Percentiles rank a stretch among this genome's conserved stretches.
These are phyloP conservation scores for Rubia tinctorum DNA, from an alignment of 305 asterid genomes.

Conservation along the genomic window DNA sequence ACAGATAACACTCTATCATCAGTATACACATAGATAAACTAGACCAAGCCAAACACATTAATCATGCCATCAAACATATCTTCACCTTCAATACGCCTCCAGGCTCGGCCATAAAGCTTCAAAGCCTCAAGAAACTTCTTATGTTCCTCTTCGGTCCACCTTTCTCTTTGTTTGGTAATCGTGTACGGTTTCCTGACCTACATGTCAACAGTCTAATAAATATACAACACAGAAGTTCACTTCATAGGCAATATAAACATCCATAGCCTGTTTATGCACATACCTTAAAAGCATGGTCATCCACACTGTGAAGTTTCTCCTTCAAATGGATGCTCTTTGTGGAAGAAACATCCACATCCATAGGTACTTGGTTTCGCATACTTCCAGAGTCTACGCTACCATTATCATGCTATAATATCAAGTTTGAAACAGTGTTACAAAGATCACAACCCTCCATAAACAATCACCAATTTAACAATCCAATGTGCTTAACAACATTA, in stretches of 20 bases:
- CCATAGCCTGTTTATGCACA: not conserved
- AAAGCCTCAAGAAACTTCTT: constrained; percentile 44
- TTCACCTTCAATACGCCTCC: constrained; percentile 51
- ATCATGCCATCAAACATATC: not conserved
- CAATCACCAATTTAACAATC: not conserved
- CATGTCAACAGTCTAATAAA: not conserved
- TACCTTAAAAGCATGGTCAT: constrained; percentile 40
- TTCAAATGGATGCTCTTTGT: constrained; percentile 15
- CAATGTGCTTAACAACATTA: not conserved
- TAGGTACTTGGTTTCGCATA: constrained; percentile 14
- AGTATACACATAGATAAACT: not conserved
- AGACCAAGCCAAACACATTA: not conserved
- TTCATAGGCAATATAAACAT: not conserved
- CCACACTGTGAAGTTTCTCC: constrained; percentile 23
- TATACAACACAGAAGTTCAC: not conserved
- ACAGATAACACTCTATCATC: constrained; percentile 7
- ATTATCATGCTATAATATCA: constrained; percentile 24
- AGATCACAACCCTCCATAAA: not conserved
- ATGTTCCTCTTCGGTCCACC: constrained; percentile 50
- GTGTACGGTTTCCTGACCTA: constrained; percentile 49
- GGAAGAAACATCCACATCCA: constrained; percentile 19
- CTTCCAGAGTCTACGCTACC: constrained; percentile 16
- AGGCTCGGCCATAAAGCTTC: constrained; percentile 42
- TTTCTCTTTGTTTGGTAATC: constrained; percentile 45
- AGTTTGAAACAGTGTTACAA: not conserved